Percentiles rank a stretch among this genome's conserved stretches.
Conservation (phyloP, 805 yeast genomes). For the Sungouiella blattae region DNA sequence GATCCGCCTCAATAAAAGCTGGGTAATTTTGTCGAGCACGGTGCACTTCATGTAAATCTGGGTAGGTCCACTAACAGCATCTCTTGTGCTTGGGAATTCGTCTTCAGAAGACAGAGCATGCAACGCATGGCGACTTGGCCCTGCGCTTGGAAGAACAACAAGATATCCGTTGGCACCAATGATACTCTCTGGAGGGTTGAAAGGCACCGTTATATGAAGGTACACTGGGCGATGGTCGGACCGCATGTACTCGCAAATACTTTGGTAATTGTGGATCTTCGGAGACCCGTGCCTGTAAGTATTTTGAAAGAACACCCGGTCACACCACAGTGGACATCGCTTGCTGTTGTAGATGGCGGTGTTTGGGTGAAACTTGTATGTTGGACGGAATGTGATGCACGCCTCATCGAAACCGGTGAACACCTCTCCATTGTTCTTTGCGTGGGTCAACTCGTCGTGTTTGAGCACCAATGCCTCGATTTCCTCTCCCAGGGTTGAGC, state of each 20-base stretch:
- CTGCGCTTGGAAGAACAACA: slow-evolving; percentile 9
- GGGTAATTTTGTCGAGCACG: slow-evolving; percentile 25
- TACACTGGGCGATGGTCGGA: slow-evolving; percentile 86
- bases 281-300: slow-evolving; percentile 29
- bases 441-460: slow-evolving; percentile 51
- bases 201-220: slow-evolving; percentile 47
- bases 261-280: slow-evolving; percentile 41
- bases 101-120: background rate
- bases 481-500: slow-evolving; percentile 3
- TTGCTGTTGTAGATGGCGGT: slow-evolving; percentile 52
- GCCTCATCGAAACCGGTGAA: slow-evolving; percentile 68
- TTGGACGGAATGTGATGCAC: slow-evolving; percentile 66
- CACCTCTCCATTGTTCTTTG: slow-evolving; percentile 40
- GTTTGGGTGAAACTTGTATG: slow-evolving; percentile 63
- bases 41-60: slow-evolving; percentile 36
- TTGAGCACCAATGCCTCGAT: slow-evolving; percentile 21
- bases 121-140: background rate
- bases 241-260: slow-evolving; percentile 43
- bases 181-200: slow-evolving; percentile 28
- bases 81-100: background rate
- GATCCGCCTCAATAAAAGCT: slow-evolving; percentile 20
- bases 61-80: slow-evolving; percentile 37
- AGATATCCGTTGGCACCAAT: slow-evolving; percentile 14
- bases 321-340: slow-evolving; percentile 88
- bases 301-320: slow-evolving; percentile 62